Evolutionary conservation across 2,329 filamentous ascomycete species (phyloP), one percentile per base, ranked within the genome.

Genomic region (Boeremia exigua): DNA sequence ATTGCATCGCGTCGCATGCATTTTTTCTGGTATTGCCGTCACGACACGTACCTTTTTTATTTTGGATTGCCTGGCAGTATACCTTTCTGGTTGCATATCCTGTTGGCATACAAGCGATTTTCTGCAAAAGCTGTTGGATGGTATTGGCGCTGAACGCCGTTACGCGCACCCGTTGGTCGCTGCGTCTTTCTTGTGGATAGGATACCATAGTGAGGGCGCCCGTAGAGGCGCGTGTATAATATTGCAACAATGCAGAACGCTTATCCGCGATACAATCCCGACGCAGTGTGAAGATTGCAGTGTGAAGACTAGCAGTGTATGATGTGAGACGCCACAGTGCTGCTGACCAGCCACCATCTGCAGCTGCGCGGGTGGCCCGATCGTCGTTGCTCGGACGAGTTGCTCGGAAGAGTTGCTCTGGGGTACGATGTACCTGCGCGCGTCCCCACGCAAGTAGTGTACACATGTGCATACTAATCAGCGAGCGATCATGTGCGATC

Each of bases 1-100:
- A 56, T 59, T 61, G 62, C 66, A 55, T 58, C 55, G 68, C 67
- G 66, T 71, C 62, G 65, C 66, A 66, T 69, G 61, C 60, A 61
- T 59, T 45, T 48, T 56, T 56, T 57, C 54, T 49, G 51, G 53
- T 40, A 61, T 58, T 56, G 54, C 29, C 23, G 53, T 50, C 37
- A 61, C 54, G 62, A 54, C 54, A 62, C 57, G 52, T 60, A 59
- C 62, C 58, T 58, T 37, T 44, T 39, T 51, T 14, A n/a, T 44
- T 43, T 52, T 32, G 40, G 43, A 55, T 56, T 25, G 42, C 53
- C 43, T 56, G n/a, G 37, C 48, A 33, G 45, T 46, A 29, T 23
- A 19, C 10, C 44, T 28, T 49, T 48, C 25, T 45, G 61, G 57
- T 58, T 53, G 56, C 60, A 57, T 50, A 52, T 52, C 47, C 37